phyloP scores from a whole-genome alignment of 306 rosid genomes.

The Corylus heterophylla region DNA sequence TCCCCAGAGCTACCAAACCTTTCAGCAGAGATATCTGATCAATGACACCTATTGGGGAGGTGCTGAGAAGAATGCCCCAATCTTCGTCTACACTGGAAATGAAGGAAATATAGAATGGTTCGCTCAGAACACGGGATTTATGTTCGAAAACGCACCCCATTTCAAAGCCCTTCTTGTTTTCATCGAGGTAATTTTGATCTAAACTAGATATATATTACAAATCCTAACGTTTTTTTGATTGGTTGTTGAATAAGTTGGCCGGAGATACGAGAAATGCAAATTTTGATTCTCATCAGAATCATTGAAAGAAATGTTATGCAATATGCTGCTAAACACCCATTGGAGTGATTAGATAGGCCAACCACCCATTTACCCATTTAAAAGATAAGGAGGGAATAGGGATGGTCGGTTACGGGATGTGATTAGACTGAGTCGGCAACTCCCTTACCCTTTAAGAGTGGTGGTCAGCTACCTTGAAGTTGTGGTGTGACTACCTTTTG shows the following conservation, averaged over 20 bases:
- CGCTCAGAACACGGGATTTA: constrained; percentile 76
- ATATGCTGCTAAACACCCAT: too few species aligned
- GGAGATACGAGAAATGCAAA: too few species aligned
- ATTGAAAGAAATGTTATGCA: too few species aligned
- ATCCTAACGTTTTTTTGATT: neutral
- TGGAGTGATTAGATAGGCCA: too few species aligned
- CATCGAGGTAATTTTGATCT: constrained; percentile 58
- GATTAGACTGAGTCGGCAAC: too few species aligned
- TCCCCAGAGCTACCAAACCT: constrained; percentile 62
- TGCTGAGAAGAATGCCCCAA: constrained; percentile 62
- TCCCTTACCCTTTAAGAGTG: too few species aligned
- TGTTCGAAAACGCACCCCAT: constrained; percentile 64
- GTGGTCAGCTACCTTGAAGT: too few species aligned
- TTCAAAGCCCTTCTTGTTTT: constrained; percentile 82
- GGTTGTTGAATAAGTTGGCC: too few species aligned
- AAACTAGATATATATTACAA: neutral
- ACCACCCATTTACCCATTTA: too few species aligned
- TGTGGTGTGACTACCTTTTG: too few species aligned
- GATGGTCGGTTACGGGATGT: too few species aligned
- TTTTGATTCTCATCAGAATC: neutral
- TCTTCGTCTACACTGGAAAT: constrained; percentile 91
- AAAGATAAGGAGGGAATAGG: too few species aligned
- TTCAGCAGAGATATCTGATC: constrained; percentile 80
- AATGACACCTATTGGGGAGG: constrained; percentile 86
- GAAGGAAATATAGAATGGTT: constrained; percentile 91